Percentiles rank a stretch among this genome's conserved stretches.
Conservation (phyloP, 164 flowering plant genomes). For the Magnolia officinalis region DNA sequence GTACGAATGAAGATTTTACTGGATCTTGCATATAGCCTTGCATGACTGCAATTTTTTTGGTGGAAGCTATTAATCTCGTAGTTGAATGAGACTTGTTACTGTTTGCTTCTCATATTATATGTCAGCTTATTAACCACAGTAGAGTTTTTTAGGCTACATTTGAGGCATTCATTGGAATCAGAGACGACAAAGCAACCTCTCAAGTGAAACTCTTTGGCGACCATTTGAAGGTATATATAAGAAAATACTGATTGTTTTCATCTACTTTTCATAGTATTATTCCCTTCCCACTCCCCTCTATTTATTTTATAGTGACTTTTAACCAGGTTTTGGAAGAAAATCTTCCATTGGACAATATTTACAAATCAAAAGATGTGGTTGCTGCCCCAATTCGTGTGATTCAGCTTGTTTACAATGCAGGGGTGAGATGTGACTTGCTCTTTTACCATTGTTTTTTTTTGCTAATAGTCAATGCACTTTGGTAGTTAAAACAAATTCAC, state of each 20-base stretch:
- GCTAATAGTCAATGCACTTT: too few species aligned
- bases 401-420: constrained; percentile 75
- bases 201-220: constrained; percentile 89
- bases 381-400: constrained; percentile 97
- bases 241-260: neutral
- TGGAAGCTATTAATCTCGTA: neutral
- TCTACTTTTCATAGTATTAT: neutral
- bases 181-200: constrained; percentile 84
- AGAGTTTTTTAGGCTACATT: constrained; percentile 72
- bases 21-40: neutral
- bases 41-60: neutral
- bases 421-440: constrained; percentile 48
- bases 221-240: constrained; percentile 54
- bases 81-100: neutral
- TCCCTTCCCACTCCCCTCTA: neutral
- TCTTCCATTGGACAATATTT: constrained; percentile 77
- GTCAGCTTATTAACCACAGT: neutral
- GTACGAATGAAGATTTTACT: neutral
- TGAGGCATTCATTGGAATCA: constrained; percentile 87
- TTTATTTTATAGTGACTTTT: neutral
- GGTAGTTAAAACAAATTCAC: too few species aligned
- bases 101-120: neutral
- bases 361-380: constrained; percentile 71
- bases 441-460: neutral
- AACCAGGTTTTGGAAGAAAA: constrained; percentile 74